Conservation (phyloP, 2,329 filamentous ascomycete genomes). For the Colletotrichum caudatum region DNA sequence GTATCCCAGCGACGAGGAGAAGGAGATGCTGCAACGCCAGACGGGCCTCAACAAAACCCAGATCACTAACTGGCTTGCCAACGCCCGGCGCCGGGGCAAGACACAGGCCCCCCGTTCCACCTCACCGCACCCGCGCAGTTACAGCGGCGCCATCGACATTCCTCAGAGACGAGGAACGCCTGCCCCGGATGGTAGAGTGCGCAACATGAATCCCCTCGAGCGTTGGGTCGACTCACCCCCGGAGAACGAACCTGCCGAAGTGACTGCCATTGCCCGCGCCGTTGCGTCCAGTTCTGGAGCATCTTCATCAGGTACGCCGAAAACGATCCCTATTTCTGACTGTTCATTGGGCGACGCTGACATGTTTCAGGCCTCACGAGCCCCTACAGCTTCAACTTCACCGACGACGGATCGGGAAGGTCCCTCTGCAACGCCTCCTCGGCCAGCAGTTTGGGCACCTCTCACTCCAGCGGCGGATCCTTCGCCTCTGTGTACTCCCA, state of each 20-base stretch:
- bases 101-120: conserved; percentile 74
- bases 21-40: conserved; percentile 79
- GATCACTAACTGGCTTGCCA: conserved; percentile 93
- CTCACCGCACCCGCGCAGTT: conserved; percentile 75
- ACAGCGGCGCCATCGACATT: conserved; percentile 78
- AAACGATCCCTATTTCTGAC: background rate
- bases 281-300: conserved; percentile 65
- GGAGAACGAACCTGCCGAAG: conserved; percentile 70
- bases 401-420: conserved; percentile 70
- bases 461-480: conserved; percentile 69
- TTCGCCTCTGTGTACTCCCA: conserved; percentile 71
- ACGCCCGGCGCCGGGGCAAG: conserved; percentile 86
- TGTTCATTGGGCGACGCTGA: conserved; percentile 2
- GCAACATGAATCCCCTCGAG: conserved; percentile 67
- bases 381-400: conserved; percentile 67
- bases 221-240: conserved; percentile 71
- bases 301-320: conserved; percentile 51
- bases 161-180: conserved; percentile 71
- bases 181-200: conserved; percentile 54
- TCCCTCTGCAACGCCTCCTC: conserved; percentile 72
- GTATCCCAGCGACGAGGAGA: conserved; percentile 90
- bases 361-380: conserved; percentile 61
- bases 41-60: conserved; percentile 87
- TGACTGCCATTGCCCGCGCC: conserved; percentile 69
- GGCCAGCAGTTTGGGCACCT: conserved; percentile 70